Conservation (phyloP, 129 eudicot genomes). For the Gnaphalium uliginosum region DNA sequence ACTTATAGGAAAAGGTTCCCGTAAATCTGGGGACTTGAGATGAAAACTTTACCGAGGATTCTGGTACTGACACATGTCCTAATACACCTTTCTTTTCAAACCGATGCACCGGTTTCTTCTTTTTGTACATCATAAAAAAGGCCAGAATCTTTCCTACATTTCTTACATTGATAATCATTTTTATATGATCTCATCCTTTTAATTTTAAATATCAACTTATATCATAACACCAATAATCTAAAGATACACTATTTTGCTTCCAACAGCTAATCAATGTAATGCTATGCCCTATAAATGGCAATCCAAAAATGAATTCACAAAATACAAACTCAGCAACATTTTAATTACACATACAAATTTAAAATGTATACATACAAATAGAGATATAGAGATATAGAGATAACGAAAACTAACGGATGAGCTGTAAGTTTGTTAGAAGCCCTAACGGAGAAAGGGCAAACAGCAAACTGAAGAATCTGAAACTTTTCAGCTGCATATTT, state of each 20-base stretch:
- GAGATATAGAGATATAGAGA: neutral
- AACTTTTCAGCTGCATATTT: slow-evolving; percentile 75
- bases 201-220: neutral
- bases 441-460: slow-evolving; percentile 79
- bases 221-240: neutral
- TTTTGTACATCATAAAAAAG: no score
- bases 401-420: slow-evolving; percentile 56
- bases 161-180: no score
- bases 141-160: no score
- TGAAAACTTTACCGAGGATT: no score
- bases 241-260: slow-evolving; percentile 9
- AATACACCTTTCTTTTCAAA: no score
- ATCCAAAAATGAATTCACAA: neutral
- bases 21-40: no score
- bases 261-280: neutral
- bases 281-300: neutral
- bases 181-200: neutral
- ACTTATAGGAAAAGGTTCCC: neutral
- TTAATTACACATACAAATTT: neutral
- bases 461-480: slow-evolving; percentile 83
- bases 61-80: no score
- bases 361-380: neutral
- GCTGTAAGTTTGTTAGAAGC: slow-evolving; percentile 64
- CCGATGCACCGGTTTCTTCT: no score
- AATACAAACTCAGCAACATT: neutral